Conservation (phyloP, 2,329 filamentous ascomycete species). For the Tricladium varicosporioides region DNA sequence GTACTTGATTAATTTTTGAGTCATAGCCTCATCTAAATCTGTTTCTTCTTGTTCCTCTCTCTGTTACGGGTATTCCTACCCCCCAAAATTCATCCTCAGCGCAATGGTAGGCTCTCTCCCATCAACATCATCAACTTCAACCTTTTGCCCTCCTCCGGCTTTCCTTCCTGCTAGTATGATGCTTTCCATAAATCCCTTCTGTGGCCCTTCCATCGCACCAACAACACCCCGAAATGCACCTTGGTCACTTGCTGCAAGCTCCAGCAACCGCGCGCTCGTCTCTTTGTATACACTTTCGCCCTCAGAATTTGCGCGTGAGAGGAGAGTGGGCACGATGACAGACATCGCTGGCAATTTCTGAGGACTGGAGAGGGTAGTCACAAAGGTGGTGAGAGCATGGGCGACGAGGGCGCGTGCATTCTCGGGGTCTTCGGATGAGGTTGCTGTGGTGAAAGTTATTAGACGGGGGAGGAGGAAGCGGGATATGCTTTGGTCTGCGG, state of each 20-base stretch:
- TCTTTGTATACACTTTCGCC: constrained; percentile 60
- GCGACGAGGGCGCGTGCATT: constrained; percentile 68
- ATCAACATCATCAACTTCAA: constrained; percentile 42
- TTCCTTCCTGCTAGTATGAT: constrained; percentile 68
- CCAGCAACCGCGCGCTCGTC: constrained; percentile 73
- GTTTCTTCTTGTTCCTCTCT: background rate
- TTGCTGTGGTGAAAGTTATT: constrained; percentile 70
- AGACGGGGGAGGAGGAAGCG: constrained; percentile 73
- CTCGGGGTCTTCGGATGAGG: constrained; percentile 75
- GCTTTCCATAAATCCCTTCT: constrained; percentile 76
- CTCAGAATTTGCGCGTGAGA: constrained; percentile 68
- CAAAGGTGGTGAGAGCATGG: constrained; percentile 74
- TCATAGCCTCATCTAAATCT: background rate
- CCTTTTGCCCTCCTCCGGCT: constrained; percentile 33
- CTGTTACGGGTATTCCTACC: constrained; percentile 41
- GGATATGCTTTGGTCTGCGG: constrained; percentile 70
- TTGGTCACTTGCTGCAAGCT: constrained; percentile 76
- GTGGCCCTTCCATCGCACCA: constrained; percentile 63
- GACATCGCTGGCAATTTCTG: constrained; percentile 63
- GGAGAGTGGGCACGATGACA: constrained; percentile 72
- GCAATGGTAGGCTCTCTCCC: constrained; percentile 77
- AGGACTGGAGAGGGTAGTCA: constrained; percentile 46
- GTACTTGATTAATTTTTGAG: no score
- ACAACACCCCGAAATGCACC: constrained; percentile 72
- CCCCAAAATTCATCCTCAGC: constrained; percentile 87